Percentiles rank a stretch among this genome's conserved stretches.
These are phyloP conservation scores for Cytospora piceae DNA, from an alignment of 2,329 filamentous ascomycete species.

Conservation along the genomic window DNA sequence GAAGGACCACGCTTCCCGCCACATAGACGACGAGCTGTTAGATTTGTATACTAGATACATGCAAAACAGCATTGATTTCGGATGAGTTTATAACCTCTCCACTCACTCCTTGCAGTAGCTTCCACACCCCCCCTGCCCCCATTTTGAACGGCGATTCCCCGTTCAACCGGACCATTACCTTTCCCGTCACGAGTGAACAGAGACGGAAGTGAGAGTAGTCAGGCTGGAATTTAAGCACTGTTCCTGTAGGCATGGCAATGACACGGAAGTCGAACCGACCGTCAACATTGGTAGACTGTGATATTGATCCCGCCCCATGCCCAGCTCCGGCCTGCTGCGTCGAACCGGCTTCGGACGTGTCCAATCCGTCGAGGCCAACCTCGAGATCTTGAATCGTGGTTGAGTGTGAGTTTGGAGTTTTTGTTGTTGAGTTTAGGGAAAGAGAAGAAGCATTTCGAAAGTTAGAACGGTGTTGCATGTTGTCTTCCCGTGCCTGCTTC, in stretches of 20 bases:
- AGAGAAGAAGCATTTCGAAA: neutral
- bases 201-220: neutral
- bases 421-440: neutral
- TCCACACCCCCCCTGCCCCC: conserved; percentile 10
- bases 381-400: neutral
- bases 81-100: conserved; percentile 5
- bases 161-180: conserved; percentile 5
- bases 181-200: conserved; percentile 12
- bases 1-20: neutral
- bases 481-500: neutral
- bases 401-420: neutral
- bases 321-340: neutral
- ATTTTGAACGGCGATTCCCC: conserved; percentile 7
- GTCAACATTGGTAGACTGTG: neutral
- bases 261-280: conserved; percentile 7
- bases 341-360: neutral
- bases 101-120: neutral
- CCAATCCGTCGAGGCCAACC: neutral
- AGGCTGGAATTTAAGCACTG: conserved; percentile 1
- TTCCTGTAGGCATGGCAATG: neutral
- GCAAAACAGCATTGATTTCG: conserved; percentile 3
- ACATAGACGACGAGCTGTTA: neutral
- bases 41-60: conserved; percentile 8
- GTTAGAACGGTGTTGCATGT: fast-evolving
- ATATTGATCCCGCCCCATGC: neutral